These are phyloP conservation scores for Gynochthodes officinalis DNA, from an alignment of 257 asterid species.

Conservation along the genomic window DNA sequence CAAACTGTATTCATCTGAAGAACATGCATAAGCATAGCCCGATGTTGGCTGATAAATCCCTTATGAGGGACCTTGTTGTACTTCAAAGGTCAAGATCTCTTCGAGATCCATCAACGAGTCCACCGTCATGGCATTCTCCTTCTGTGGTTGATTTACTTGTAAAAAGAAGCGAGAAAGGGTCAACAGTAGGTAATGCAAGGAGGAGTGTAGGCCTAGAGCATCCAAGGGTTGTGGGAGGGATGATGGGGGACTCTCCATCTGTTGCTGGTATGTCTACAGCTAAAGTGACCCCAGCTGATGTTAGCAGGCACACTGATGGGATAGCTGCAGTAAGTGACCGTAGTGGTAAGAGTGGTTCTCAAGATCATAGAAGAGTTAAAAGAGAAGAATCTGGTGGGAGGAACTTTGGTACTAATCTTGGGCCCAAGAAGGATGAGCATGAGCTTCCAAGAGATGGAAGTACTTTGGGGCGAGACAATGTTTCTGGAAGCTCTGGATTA, in stretches of 20 bases:
- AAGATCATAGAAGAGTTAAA: constrained; percentile 39
- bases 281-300: constrained; percentile 24
- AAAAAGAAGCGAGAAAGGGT: constrained; percentile 40
- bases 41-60: constrained; percentile 62
- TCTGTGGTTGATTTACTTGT: constrained; percentile 41
- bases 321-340: constrained; percentile 29
- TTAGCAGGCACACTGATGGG: constrained; percentile 32
- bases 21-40: constrained; percentile 98
- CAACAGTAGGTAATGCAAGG: constrained; percentile 41
- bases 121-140: constrained; percentile 67
- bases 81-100: constrained; percentile 82
- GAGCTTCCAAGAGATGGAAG: constrained; percentile 27
- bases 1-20: constrained; percentile 97
- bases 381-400: constrained; percentile 45
- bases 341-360: constrained; percentile 42
- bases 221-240: constrained; percentile 29
- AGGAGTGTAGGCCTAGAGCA: constrained; percentile 50
- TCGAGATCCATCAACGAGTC: constrained; percentile 87
- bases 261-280: constrained; percentile 24
- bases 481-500: constrained; percentile 43
- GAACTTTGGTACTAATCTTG: constrained; percentile 31
- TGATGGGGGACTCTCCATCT: constrained; percentile 48
- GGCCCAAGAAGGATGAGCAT: constrained; percentile 30
- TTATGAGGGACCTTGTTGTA: constrained; percentile 77
- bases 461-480: constrained; percentile 22